phyloP scores from a whole-genome alignment of 1,284 basidiomycete genomes.

The Ceratorhiza oryzae-sativae region DNA sequence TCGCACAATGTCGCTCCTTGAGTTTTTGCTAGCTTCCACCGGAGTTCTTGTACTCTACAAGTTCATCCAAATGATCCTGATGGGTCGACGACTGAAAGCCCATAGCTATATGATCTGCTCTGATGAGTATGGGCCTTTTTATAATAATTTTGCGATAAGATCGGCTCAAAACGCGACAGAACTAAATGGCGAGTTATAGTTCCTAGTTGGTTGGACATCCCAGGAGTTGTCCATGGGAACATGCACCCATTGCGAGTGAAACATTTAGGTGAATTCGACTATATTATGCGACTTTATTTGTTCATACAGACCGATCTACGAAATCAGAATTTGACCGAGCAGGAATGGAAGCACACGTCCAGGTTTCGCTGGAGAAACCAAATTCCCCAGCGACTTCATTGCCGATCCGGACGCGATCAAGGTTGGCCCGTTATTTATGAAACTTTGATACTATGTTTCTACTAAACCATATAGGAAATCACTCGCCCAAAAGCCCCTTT shows the following conservation, averaged over 20 bases:
- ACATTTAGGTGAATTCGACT: background rate
- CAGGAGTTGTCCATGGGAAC: constrained; percentile 10
- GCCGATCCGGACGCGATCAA: constrained; percentile 27
- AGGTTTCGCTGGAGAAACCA: constrained; percentile 4
- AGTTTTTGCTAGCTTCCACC: constrained; percentile 49
- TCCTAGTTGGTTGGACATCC: constrained; percentile 13
- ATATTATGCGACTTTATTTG: background rate
- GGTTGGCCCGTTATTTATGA: background rate
- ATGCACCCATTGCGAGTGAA: background rate
- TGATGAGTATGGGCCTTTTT: background rate
- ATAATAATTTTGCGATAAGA: too few species aligned
- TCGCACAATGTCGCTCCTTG: constrained; percentile 45
- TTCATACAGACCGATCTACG: background rate
- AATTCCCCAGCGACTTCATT: background rate
- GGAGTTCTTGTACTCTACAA: background rate
- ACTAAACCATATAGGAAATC: background rate
- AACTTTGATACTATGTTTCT: background rate
- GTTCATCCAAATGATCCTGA: background rate
- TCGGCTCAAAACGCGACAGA: background rate
- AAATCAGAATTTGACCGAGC: constrained; percentile 9
- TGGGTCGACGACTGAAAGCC: constrained; percentile 2
- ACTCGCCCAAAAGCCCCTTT: background rate
- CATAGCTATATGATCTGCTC: constrained; percentile 1
- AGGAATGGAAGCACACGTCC: constrained; percentile 22
- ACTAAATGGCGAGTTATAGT: constrained; percentile 1